Evolutionary conservation across 768 basidiomycete genomes (phyloP).

Genomic region (Xerocomus potaroensis): DNA sequence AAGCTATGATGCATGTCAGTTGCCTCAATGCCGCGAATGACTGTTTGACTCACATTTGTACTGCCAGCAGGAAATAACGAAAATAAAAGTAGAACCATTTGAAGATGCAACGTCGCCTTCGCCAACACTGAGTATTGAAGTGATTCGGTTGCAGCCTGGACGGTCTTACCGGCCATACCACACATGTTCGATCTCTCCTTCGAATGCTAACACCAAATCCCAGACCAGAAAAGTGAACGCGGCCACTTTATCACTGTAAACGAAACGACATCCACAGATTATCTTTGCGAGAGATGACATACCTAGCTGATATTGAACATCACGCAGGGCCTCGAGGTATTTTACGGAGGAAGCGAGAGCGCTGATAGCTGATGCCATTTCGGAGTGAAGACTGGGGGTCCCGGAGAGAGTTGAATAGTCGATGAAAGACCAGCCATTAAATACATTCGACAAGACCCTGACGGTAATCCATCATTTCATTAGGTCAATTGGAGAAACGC

Average conservation of each 20-base stretch:
- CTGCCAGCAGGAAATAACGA: constrained; percentile 12
- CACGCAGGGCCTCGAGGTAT: constrained; percentile 4
- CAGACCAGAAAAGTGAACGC: constrained; percentile 24
- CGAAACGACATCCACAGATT: neutral
- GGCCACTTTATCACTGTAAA: constrained; percentile 18
- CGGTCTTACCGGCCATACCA: constrained; percentile 31
- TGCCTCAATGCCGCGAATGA: neutral
- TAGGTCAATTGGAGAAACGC: too few relatives aligned
- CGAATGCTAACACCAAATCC: constrained; percentile 25
- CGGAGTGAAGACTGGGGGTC: neutral
- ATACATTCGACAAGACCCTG: neutral
- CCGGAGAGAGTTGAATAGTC: too few relatives aligned
- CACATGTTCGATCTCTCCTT: constrained; percentile 24
- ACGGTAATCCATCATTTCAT: neutral
- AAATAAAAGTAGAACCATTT: constrained; percentile 20
- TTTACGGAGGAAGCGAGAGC: constrained; percentile 1
- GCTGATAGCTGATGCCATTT: constrained; percentile 3
- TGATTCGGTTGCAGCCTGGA: too few relatives aligned
- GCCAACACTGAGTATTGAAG: neutral
- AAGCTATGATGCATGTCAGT: constrained; percentile 4
- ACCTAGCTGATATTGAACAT: constrained; percentile 12
- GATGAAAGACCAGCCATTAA: neutral
- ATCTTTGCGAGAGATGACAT: too few relatives aligned
- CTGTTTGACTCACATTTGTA: constrained; percentile 7
- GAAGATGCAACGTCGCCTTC: constrained; percentile 6